A percentile compares a stretch with the other conserved stretches of the same genome.
These are phyloP conservation scores for Agastache rugosa DNA, from an alignment of 257 asterid genomes.

Conservation along the genomic window DNA sequence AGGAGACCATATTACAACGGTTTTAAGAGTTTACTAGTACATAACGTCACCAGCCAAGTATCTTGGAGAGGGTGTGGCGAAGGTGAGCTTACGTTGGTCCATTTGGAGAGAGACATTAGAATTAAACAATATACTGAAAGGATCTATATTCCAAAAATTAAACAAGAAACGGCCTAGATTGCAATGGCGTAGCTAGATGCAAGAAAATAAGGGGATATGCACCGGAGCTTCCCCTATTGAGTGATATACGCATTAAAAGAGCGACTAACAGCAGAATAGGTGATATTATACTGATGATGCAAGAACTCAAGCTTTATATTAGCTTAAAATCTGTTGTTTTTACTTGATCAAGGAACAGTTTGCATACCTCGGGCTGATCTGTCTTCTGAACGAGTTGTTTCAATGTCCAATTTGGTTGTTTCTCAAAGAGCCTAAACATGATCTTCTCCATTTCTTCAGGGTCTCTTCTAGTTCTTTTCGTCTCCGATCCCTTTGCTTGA, in stretches of 20 bases:
- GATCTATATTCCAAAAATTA: neutral
- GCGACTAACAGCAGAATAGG: neutral
- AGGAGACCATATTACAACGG: neutral
- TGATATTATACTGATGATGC: neutral
- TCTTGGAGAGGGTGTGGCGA: too few relatives aligned
- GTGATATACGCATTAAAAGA: neutral
- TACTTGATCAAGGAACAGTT: neutral
- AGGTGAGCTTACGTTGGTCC: too few relatives aligned
- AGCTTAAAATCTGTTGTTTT: neutral
- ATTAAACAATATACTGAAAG: neutral
- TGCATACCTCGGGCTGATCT: conserved; percentile 85
- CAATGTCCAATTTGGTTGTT: conserved; percentile 87
- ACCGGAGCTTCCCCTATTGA: neutral
- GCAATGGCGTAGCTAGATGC: neutral
- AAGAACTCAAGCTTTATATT: neutral
- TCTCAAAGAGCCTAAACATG: conserved; percentile 91
- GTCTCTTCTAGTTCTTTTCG: conserved; percentile 80
- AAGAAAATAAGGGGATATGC: neutral
- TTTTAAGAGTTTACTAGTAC: neutral
- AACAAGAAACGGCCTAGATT: neutral
- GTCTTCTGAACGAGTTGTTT: conserved; percentile 87
- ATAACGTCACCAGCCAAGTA: neutral
- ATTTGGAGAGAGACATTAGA: neutral
- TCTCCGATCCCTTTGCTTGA: conserved; percentile 66
- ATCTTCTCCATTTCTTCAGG: conserved; percentile 93